Percentiles rank a stretch among this genome's conserved stretches.
phyloP scores from a whole-genome alignment of 345 rosid genomes.

The Chamaenerion angustifolium region DNA sequence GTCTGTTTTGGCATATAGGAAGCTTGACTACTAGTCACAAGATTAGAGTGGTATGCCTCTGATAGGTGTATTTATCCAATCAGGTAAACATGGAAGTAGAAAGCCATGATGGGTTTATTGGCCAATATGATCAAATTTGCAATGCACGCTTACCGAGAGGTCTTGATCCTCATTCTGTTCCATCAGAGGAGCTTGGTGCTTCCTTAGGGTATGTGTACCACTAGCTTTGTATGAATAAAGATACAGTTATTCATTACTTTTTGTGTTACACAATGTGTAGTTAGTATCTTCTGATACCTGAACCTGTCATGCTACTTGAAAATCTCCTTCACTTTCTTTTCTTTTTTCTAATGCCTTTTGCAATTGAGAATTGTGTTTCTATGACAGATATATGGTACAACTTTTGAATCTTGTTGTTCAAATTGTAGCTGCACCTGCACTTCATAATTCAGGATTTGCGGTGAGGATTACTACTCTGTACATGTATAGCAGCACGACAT shows the following conservation, averaged over 20 bases:
- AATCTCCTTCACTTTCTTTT: not conserved
- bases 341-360: not conserved
- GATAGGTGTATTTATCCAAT: constrained; percentile 2
- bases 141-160: constrained; percentile 84
- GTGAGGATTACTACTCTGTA: constrained; percentile 31
- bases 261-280: no score
- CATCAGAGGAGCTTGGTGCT: constrained; percentile 80
- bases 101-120: constrained; percentile 35
- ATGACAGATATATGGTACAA: constrained; percentile 76
- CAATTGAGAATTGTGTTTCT: not conserved
- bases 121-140: constrained; percentile 63
- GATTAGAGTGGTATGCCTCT: not conserved
- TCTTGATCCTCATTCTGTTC: constrained; percentile 89
- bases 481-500: not conserved
- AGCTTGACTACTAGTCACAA: no score
- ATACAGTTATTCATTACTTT: no score
- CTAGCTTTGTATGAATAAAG: no score
- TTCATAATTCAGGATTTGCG: constrained; percentile 96
- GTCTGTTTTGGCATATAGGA: no score
- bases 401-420: constrained; percentile 76
- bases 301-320: no score
- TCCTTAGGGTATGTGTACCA: constrained; percentile 51
- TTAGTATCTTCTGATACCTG: no score
- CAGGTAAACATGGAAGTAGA: constrained; percentile 60
- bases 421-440: constrained; percentile 69